These are phyloP conservation scores for Epithele typhae DNA, from an alignment of 768 basidiomycete genomes.

Conservation along the genomic window DNA sequence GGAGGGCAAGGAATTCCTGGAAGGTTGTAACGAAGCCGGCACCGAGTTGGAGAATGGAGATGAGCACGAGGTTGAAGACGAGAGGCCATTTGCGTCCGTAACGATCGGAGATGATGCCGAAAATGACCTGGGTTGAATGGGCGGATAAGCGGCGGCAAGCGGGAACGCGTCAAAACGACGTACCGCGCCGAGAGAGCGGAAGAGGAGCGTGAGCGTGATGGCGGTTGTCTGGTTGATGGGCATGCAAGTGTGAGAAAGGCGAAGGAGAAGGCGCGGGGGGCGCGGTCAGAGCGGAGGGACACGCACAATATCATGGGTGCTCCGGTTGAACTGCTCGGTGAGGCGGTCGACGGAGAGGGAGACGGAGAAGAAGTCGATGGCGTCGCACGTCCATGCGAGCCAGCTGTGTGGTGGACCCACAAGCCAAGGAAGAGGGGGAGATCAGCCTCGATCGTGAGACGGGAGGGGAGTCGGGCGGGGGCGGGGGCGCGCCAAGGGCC, in stretches of 20 bases:
- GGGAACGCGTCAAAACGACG: slow-evolving; percentile 15
- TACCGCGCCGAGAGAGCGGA: slow-evolving; percentile 76
- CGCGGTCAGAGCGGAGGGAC: not conserved
- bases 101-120: slow-evolving; percentile 83
- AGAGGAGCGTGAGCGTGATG: slow-evolving; percentile 90
- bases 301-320: slow-evolving; percentile 40
- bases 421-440: too few species aligned
- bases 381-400: slow-evolving; percentile 86
- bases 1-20: slow-evolving; percentile 72
- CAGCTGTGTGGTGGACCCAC: slow-evolving; percentile 39
- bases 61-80: slow-evolving; percentile 67
- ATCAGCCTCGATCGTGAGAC: slow-evolving; percentile 1
- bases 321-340: slow-evolving; percentile 41
- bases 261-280: not conserved
- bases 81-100: slow-evolving; percentile 95
- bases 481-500: slow-evolving; percentile 5
- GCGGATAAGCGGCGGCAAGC: not conserved
- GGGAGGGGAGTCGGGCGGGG: not conserved
- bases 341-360: slow-evolving; percentile 52
- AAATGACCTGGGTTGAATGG: slow-evolving; percentile 43
- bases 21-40: slow-evolving; percentile 80
- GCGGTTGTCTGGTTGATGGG: slow-evolving; percentile 51
- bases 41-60: slow-evolving; percentile 70
- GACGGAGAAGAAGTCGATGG: slow-evolving; percentile 83
- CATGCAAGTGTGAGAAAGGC: not conserved